Percentiles rank a stretch among this genome's conserved stretches.
Conservation (phyloP, 2,329 filamentous ascomycete species). For the Colletotrichum sp. region DNA sequence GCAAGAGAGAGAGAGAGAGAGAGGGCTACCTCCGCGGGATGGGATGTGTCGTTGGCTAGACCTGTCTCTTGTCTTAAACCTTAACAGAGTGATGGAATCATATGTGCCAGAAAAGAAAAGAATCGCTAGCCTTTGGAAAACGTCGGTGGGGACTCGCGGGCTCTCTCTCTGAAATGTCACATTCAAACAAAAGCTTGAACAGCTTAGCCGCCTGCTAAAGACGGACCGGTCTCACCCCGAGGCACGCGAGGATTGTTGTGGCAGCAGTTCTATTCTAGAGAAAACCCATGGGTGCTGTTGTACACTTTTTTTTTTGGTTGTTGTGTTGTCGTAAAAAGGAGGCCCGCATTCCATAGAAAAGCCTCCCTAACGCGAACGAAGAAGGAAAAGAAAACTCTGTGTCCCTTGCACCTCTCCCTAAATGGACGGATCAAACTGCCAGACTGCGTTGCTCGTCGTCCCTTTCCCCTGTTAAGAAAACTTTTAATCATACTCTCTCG, state of each 20-base stretch:
- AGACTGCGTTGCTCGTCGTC: neutral
- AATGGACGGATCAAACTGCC: neutral
- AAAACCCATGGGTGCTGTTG: neutral
- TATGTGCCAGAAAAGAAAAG: neutral
- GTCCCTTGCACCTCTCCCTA: neutral
- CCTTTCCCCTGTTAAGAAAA: neutral
- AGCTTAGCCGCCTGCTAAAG: neutral
- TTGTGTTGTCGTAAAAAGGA: neutral
- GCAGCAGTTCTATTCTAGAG: constrained; percentile 5
- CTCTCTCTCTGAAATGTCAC: neutral
- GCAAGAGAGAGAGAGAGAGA: neutral
- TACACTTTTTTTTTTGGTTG: neutral
- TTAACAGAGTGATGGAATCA: neutral
- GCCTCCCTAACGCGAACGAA: neutral
- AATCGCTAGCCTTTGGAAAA: neutral
- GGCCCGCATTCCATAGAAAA: neutral
- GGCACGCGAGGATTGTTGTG: neutral
- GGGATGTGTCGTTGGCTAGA: neutral
- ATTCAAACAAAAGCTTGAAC: neutral
- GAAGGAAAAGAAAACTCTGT: neutral
- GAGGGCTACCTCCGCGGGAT: neutral
- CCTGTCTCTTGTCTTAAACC: neutral
- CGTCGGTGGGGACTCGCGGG: neutral
- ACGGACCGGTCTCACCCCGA: neutral
- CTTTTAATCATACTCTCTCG: neutral